Evolutionary conservation across 768 basidiomycete genomes (phyloP), one percentile per base, ranked within the genome.

Genomic region (Podaxis sp.): DNA sequence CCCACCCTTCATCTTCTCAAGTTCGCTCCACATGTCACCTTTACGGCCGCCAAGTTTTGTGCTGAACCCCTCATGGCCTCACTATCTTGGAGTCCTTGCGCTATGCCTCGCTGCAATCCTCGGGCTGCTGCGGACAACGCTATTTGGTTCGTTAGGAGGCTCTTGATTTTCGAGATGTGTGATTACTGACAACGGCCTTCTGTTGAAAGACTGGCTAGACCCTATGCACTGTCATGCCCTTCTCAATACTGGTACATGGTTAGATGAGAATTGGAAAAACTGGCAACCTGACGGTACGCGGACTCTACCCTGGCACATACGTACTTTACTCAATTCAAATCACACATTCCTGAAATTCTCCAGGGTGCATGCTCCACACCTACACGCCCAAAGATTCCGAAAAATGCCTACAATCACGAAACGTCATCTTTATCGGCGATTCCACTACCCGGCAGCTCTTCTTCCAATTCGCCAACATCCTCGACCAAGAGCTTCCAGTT

Each of bases 231-330:
- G 95, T 71, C 77, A 82, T 62, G 82, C 91, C 4, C 74, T 95
- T 28, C 72, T 95, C 52, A 88, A 81, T 53, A 78, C 78, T 44
- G 95, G 95, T 30, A 84, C 82, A 67, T 96, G 94, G 94, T 73
- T 94, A 60, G 94, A 94, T 71, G 72, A 75, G 26, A 74, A 71
- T 44, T 81, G 82, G 71, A 79, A 73, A 64, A 89, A 88, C 69
- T 97, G 95, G 95, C 95, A 97, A 71, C 95, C 95, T 2, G 84
- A 93, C 64, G 93, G 94, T 89, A 64, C 64, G 82, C 73, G 13
- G 3, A 37, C 59, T 20, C 26, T 22, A 50, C 8, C 48, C 44
- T 20, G 17, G 2, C 17, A 46, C 44, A 20, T 46, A 50, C 24
- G 26, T 13, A 20, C 22, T 2, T 50, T 11, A 22, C 49, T 50